Evolutionary conservation across 1,139 yeast species (phyloP), one percentile per base, ranked within the genome.

Genomic region (Saccharomyces hybrid): DNA sequence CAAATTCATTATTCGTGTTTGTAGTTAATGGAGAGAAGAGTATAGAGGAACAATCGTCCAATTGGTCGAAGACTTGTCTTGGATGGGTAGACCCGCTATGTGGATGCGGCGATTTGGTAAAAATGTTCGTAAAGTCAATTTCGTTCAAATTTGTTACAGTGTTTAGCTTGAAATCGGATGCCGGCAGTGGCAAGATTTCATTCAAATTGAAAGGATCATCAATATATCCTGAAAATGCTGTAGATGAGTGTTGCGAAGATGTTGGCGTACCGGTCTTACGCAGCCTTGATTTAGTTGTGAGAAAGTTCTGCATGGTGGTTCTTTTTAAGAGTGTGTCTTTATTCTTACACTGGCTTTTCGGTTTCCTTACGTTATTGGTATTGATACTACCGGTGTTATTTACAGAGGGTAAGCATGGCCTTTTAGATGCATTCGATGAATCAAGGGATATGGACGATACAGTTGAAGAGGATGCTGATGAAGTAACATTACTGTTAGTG

Each of bases 51-150:
- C 44, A 38, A 16, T 38, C 44, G 5, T 38, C 44, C 44, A 38
- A 38, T 9, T 38, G 44, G 25, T 38, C 44, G n/a, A 38, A 38
- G 44, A 38, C 44, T 20, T 38, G 44, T 20, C 44, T 20, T 9
- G 44, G 50, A n/a, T 46, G 27, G 46, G 47, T 34, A 23, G 50
- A 8, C 27, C 31, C 46, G 8, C 47, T 50, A 23, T 53, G 54
- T 26, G 49, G 48, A 38, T 47, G 52, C 13, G 53, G 46, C 4
- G 66, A 59, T 41, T 61, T 64, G 8, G 64, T 59, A 53, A 69
- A 69, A n/a, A 68, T 57, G 31, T 66, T 65, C 8, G 71, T 69
- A 46, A 69, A 69, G 58, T 69, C 72, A 28, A 69, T 64, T 56
- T 67, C 71, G 52, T 67, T 61, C 27, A 64, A 49, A 54, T 64